phyloP scores from a whole-genome alignment of 176 grass and related monocot species.

The Alloteropsis semialata region DNA sequence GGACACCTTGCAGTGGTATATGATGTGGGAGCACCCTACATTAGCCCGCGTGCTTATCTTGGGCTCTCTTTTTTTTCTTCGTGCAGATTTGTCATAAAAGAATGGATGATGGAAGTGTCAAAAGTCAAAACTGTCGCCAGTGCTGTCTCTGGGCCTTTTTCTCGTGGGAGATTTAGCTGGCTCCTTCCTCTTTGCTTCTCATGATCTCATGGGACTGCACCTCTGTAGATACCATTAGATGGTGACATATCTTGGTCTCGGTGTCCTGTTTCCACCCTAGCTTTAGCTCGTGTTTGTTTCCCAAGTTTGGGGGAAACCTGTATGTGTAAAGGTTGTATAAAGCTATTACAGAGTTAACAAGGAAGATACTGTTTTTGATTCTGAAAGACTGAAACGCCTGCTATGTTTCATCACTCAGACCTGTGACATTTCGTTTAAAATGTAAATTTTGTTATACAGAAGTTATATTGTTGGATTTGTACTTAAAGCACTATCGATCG shows the following conservation, averaged over 20 bases:
- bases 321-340: background rate
- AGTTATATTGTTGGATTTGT: too few relatives aligned
- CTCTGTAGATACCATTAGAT: background rate
- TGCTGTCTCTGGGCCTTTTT: background rate
- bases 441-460: too few relatives aligned
- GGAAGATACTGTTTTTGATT: background rate
- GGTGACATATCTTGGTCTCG: background rate
- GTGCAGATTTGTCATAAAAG: constrained; percentile 9
- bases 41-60: background rate
- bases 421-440: too few relatives aligned
- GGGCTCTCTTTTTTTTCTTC: background rate
- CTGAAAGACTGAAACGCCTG: background rate
- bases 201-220: too few relatives aligned
- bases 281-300: background rate
- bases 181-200: background rate
- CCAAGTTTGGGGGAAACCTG: background rate
- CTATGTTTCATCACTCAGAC: too few relatives aligned
- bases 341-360: background rate
- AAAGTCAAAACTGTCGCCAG: background rate
- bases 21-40: background rate
- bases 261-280: background rate
- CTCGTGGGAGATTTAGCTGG: background rate
- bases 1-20: background rate
- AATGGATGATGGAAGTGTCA: background rate
- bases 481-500: too few relatives aligned